phyloP scores from a whole-genome alignment of 2,329 filamentous ascomycete genomes.

The Trematosphaeria pertusa region DNA sequence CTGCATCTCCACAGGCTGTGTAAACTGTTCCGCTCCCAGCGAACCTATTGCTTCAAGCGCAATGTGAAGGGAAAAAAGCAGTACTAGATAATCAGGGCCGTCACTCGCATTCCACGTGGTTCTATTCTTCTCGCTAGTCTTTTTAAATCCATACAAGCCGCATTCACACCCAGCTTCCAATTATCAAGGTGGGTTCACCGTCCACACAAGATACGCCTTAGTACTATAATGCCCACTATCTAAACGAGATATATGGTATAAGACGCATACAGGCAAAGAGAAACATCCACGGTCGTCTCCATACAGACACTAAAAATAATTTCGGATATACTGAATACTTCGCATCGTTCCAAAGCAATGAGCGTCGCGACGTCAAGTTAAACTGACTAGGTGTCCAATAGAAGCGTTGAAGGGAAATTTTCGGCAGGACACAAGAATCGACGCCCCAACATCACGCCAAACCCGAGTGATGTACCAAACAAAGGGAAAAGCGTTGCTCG shows the following conservation, averaged over 20 bases:
- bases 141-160: too few relatives aligned
- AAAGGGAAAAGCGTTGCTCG: not conserved
- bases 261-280: not conserved
- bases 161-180: too few relatives aligned
- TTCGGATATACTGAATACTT: too few relatives aligned
- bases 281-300: not conserved
- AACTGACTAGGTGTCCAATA: not conserved
- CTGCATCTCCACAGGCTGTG: too few relatives aligned
- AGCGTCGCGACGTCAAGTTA: slow-evolving; percentile 12
- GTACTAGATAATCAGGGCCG: too few relatives aligned
- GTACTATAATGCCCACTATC: not conserved
- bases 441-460: slow-evolving; percentile 8
- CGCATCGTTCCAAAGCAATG: slow-evolving; percentile 15
- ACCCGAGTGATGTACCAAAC: not conserved
- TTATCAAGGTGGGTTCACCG: too few relatives aligned
- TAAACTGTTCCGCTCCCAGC: too few relatives aligned
- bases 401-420: not conserved
- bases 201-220: too few relatives aligned
- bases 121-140: too few relatives aligned
- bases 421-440: not conserved
- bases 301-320: slow-evolving; percentile 26
- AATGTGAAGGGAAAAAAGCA: too few relatives aligned
- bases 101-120: too few relatives aligned
- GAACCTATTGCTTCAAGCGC: too few relatives aligned
- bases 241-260: not conserved